phyloP scores from a whole-genome alignment of 139 green algal species.

The Coelastrella sp. region DNA sequence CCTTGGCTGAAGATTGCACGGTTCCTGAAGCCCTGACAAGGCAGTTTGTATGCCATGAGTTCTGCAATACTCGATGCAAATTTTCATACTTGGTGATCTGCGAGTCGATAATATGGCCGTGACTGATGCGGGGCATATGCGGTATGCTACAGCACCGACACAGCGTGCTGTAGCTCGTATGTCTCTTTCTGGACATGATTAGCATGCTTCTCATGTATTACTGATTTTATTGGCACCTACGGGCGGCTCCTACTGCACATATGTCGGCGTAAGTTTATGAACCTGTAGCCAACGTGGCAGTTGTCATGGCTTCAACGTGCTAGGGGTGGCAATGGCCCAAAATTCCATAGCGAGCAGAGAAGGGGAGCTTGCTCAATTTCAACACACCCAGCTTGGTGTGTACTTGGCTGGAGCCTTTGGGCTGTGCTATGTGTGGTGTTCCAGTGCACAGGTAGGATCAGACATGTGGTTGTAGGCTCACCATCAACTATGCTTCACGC shows the following conservation, averaged over 20 bases:
- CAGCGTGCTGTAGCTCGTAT: no score
- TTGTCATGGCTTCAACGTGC: neutral
- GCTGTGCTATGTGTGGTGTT: conserved; percentile 59
- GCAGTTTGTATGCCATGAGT: no score
- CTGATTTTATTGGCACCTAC: no score
- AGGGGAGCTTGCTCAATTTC: conserved; percentile 43
- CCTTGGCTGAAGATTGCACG: neutral
- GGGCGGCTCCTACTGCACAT: neutral
- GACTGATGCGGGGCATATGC: neutral
- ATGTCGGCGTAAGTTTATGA: neutral
- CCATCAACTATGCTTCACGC: no score
- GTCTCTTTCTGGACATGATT: no score
- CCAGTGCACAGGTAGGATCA: conserved; percentile 65
- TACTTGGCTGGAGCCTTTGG: conserved; percentile 62
- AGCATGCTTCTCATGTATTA: no score
- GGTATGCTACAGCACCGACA: neutral
- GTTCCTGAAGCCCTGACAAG: no score
- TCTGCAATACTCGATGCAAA: no score
- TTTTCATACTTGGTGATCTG: no score
- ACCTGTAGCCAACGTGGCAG: neutral
- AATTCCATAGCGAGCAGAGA: neutral
- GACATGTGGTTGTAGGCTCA: no score
- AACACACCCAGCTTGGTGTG: conserved; percentile 68
- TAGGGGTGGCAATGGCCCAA: neutral
- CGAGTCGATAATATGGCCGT: no score